Evolutionary conservation across 108 stramenopile species (phyloP).

Genomic region (Pseudonitzschia pungens): DNA sequence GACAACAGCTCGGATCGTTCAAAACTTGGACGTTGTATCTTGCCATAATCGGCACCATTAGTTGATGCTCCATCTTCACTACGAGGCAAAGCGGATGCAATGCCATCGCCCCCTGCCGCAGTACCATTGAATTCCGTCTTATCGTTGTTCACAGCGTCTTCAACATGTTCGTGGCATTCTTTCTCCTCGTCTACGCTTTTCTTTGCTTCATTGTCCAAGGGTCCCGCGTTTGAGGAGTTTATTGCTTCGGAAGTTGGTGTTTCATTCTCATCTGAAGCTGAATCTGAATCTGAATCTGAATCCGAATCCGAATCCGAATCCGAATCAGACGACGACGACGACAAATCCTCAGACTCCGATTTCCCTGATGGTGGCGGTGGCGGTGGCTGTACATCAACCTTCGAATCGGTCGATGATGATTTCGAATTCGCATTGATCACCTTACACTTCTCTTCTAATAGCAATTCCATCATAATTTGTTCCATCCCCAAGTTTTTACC

Average conservation of each 20-base stretch:
- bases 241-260: too few species aligned
- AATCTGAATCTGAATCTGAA: too few species aligned
- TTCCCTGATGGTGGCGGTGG: too few species aligned
- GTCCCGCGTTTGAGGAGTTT: too few species aligned
- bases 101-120: too few species aligned
- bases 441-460: constrained; percentile 39
- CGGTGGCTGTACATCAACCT: too few species aligned
- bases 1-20: neutral
- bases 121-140: too few species aligned
- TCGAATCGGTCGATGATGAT: neutral
- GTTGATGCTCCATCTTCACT: neutral
- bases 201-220: too few species aligned
- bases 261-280: neutral
- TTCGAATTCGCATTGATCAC: constrained; percentile 13
- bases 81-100: neutral
- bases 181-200: too few species aligned
- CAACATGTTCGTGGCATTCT: too few species aligned
- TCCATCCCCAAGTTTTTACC: constrained; percentile 41
- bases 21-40: neutral
- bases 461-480: constrained; percentile 30
- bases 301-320: too few species aligned
- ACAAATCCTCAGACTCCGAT: neutral
- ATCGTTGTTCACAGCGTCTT: too few species aligned
- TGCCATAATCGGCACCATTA: neutral
- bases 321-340: neutral